Evolutionary conservation across 2,329 filamentous ascomycete genomes (phyloP).

Genomic region (Leptographium wingfieldii): DNA sequence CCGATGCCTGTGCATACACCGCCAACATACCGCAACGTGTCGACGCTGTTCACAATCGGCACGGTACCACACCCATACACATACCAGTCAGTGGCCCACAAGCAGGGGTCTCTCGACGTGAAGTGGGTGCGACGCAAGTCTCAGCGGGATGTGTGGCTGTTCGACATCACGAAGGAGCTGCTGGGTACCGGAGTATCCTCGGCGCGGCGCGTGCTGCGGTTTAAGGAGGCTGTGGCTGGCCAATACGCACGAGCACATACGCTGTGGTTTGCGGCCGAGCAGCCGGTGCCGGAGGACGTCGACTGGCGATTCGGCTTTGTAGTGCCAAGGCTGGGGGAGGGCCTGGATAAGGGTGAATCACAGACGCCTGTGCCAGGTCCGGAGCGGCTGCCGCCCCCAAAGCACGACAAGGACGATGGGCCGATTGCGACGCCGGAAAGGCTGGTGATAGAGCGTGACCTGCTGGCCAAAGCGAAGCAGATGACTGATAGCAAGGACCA

Average conservation of each 20-base stretch:
- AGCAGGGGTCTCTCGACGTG: constrained; percentile 47
- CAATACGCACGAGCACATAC: constrained; percentile 50
- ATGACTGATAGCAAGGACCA: constrained; percentile 29
- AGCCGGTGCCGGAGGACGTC: constrained; percentile 52
- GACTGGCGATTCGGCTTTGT: constrained; percentile 86
- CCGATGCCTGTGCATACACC: constrained; percentile 56
- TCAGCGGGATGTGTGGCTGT: constrained; percentile 67
- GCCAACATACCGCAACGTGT: constrained; percentile 56
- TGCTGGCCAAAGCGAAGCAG: constrained; percentile 36
- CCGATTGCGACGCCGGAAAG: constrained; percentile 39
- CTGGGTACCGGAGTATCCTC: constrained; percentile 51
- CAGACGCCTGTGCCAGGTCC: constrained; percentile 46
- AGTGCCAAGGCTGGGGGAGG: constrained; percentile 43
- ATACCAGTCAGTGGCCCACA: constrained; percentile 52
- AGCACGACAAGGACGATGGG: constrained; percentile 33
- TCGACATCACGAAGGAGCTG: constrained; percentile 54
- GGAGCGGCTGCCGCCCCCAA: constrained; percentile 39
- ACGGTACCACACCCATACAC: constrained; percentile 90
- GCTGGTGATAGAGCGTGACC: constrained; percentile 37
- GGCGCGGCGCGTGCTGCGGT: constrained; percentile 52
- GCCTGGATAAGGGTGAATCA: constrained; percentile 38
- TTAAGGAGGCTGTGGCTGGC: constrained; percentile 73
- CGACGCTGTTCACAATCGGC: constrained; percentile 66
- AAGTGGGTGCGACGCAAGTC: constrained; percentile 55
- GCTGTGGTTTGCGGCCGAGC: constrained; percentile 71